Percentiles rank a stretch among this genome's conserved stretches.
Conservation (phyloP, 768 basidiomycete genomes). For the Mycena crocata region DNA sequence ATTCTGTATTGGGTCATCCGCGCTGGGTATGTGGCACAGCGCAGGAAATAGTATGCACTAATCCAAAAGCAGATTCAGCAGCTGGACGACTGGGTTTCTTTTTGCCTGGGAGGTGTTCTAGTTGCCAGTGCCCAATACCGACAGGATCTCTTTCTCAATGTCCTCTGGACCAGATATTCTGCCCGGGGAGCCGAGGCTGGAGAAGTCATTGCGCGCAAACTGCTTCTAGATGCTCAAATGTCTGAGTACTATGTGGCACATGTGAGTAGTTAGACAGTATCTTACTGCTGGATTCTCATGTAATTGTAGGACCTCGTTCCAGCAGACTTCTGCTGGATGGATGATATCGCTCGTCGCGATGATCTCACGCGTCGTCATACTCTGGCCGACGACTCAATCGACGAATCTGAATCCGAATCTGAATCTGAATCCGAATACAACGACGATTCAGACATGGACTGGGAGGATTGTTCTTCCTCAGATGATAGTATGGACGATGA, state of each 20-base stretch:
- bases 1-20: too few relatives aligned
- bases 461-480: not conserved
- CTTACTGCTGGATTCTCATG: not conserved
- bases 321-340: not conserved
- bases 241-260: not conserved
- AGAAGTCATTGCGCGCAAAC: not conserved
- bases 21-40: too few relatives aligned
- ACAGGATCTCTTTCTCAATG: not conserved
- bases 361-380: too few relatives aligned
- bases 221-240: not conserved
- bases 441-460: not conserved
- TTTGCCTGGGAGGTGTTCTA: too few relatives aligned
- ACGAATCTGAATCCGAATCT: too few relatives aligned
- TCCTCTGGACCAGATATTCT: not conserved
- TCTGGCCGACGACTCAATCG: not conserved
- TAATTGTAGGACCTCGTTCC: not conserved
- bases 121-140: too few relatives aligned
- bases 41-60: too few relatives aligned
- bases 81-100: too few relatives aligned
- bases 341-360: not conserved
- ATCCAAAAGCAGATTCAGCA: too few relatives aligned
- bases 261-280: not conserved
- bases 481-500: not conserved
- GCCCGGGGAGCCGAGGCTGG: not conserved
- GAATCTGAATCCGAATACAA: too few relatives aligned